These are phyloP conservation scores for Cladosporium sp. DNA, from an alignment of 2,329 filamentous ascomycete species.

Conservation along the genomic window DNA sequence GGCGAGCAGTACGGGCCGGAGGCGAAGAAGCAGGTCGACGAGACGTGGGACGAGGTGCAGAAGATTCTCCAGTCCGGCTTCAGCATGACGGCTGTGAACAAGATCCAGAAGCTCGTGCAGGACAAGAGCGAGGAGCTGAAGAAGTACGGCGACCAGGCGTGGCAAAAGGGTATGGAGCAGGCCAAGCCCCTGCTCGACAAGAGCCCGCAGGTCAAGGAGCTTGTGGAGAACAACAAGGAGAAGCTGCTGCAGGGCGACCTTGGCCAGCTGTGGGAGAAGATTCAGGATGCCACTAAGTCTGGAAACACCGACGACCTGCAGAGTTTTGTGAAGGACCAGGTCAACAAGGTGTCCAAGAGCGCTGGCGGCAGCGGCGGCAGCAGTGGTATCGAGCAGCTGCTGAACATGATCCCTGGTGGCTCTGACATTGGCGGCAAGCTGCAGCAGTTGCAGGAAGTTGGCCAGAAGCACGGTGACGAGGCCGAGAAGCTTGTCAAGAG, in stretches of 20 bases:
- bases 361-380: slow-evolving; percentile 20
- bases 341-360: slow-evolving; percentile 52
- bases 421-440: slow-evolving; percentile 61
- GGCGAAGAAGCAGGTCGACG: slow-evolving; percentile 68
- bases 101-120: slow-evolving; percentile 56
- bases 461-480: slow-evolving; percentile 62
- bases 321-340: slow-evolving; percentile 50
- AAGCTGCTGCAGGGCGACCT: slow-evolving; percentile 61
- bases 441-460: slow-evolving; percentile 57
- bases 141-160: slow-evolving; percentile 64
- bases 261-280: slow-evolving; percentile 56
- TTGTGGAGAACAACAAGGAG: slow-evolving; percentile 65
- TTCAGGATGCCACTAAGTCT: slow-evolving; percentile 55
- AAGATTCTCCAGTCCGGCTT: slow-evolving; percentile 54
- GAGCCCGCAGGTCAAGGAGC: slow-evolving; percentile 67
- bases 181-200: slow-evolving; percentile 68
- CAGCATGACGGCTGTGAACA: slow-evolving; percentile 48
- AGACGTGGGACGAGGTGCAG: slow-evolving; percentile 62
- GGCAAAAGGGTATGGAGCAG: slow-evolving; percentile 63
- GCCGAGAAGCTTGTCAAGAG: slow-evolving; percentile 64
- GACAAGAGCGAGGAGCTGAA: slow-evolving; percentile 63
- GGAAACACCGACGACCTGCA: slow-evolving; percentile 56
- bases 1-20: slow-evolving; percentile 66
- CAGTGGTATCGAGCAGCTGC: slow-evolving; percentile 48
- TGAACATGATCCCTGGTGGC: slow-evolving; percentile 60